Conservation (phyloP, 805 yeast genomes). For the Yarrowia keelungensis region DNA sequence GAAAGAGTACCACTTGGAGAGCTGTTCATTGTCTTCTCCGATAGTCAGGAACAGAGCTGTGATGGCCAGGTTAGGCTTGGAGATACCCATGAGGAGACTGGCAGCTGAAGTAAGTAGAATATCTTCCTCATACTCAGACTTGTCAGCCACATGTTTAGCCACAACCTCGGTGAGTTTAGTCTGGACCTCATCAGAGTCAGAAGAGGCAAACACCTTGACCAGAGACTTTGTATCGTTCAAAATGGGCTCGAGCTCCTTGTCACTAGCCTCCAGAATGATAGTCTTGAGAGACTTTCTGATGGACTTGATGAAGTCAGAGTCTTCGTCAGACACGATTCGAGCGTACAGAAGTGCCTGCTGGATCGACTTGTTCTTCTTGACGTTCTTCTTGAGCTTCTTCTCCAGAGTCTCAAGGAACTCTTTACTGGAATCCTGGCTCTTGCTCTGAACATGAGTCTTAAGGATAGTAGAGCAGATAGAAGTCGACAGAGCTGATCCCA, state of each 20-base stretch:
- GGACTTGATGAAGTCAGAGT: constrained; percentile 29
- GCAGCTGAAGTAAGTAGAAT: constrained; percentile 7
- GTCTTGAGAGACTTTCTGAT: constrained; percentile 27
- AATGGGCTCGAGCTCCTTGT: constrained; percentile 1
- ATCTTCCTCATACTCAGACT: not conserved
- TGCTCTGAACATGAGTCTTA: constrained; percentile 5
- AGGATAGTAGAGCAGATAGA: constrained; percentile 19
- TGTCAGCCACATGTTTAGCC: not conserved
- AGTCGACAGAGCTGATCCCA: constrained; percentile 13
- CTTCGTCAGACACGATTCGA: constrained; percentile 24
- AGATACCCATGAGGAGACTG: constrained; percentile 16
- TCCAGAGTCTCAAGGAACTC: constrained; percentile 27
- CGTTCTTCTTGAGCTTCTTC: constrained; percentile 28
- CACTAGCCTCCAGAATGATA: constrained; percentile 13
- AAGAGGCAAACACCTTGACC: constrained; percentile 15
- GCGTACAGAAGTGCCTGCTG: constrained; percentile 30
- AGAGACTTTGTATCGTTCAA: constrained; percentile 22
- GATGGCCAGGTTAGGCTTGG: constrained; percentile 33
- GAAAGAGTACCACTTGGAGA: constrained; percentile 13
- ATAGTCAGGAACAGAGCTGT: constrained; percentile 18
- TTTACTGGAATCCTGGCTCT: constrained; percentile 15
- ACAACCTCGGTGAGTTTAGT: not conserved
- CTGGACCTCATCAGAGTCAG: constrained; percentile 5
- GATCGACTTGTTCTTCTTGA: constrained; percentile 29
- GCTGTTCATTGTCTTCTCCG: constrained; percentile 1